Conservation (phyloP, 1,284 basidiomycete species). For the Phellopilus nigrolimitatus region DNA sequence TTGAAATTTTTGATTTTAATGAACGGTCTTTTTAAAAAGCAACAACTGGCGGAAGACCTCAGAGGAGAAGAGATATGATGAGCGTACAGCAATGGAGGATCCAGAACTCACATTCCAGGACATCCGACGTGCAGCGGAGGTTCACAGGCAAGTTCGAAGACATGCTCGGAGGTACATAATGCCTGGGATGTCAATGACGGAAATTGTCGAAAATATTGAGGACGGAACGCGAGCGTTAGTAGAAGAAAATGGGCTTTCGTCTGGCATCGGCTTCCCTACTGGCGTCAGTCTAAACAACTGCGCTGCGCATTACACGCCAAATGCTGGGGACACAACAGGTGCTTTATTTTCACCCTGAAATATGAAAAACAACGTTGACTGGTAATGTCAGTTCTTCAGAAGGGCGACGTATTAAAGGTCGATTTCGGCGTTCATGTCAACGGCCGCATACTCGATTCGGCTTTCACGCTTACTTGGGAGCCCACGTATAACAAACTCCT, state of each 20-base stretch:
- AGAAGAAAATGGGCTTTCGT: constrained; percentile 84
- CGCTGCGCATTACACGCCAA: constrained; percentile 97
- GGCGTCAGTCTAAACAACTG: constrained; percentile 92
- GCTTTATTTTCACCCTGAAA: constrained; percentile 8
- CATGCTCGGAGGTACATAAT: constrained; percentile 82
- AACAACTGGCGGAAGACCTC: constrained; percentile 86
- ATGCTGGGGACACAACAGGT: constrained; percentile 89
- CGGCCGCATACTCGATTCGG: constrained; percentile 92
- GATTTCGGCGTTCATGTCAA: constrained; percentile 97
- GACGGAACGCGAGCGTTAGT: constrained; percentile 86
- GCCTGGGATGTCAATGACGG: constrained; percentile 93
- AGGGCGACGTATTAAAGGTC: constrained; percentile 91
- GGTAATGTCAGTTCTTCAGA: constrained; percentile 59
- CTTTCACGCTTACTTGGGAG: constrained; percentile 90
- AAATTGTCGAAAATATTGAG: constrained; percentile 94
- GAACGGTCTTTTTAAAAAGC: constrained; percentile 29
- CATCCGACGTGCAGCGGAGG: constrained; percentile 90
- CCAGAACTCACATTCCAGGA: constrained; percentile 81
- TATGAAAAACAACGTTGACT: constrained; percentile 20
- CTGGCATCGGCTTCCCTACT: constrained; percentile 95
- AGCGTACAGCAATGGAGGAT: constrained; percentile 74
- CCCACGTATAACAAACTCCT: constrained; percentile 88
- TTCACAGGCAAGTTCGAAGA: constrained; percentile 89
- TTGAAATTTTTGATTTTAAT: no score
- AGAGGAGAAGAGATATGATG: constrained; percentile 85